Conservation (phyloP, 2,329 filamentous ascomycete species). For the Ceratocystiopsis minuta region DNA sequence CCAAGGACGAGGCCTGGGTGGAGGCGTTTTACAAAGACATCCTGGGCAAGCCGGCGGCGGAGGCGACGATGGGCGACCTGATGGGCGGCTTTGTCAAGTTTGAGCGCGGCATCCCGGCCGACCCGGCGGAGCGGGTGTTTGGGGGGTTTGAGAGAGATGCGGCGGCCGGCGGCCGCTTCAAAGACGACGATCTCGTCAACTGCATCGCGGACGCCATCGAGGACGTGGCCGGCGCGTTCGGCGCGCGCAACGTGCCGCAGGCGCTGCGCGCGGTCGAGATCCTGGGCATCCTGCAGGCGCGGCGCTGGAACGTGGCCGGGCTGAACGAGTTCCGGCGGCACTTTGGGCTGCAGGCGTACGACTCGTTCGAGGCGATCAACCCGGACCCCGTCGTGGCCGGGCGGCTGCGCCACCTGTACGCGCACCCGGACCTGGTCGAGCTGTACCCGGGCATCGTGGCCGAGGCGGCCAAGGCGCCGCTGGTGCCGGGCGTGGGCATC, state of each 20-base stretch:
- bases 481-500: constrained; percentile 58
- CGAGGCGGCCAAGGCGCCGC: constrained; percentile 56
- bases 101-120: constrained; percentile 39
- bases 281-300: constrained; percentile 58
- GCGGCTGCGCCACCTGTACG: constrained; percentile 48
- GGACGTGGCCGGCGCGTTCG: constrained; percentile 59
- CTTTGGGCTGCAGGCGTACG: constrained; percentile 58
- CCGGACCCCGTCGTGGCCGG: constrained; percentile 53
- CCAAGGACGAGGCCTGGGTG: constrained; percentile 66
- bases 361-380: constrained; percentile 71
- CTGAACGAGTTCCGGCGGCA: constrained; percentile 76
- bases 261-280: constrained; percentile 62
- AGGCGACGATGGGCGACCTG: constrained; percentile 42
- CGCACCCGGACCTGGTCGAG: constrained; percentile 64
- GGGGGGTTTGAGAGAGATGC: constrained; percentile 43
- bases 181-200: constrained; percentile 58
- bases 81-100: constrained; percentile 44
- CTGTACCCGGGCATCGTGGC: constrained; percentile 63
- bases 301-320: constrained; percentile 59
- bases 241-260: constrained; percentile 54
- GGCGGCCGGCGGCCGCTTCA: constrained; percentile 47
- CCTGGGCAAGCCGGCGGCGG: constrained; percentile 38
- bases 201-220: constrained; percentile 54
- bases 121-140: constrained; percentile 54
- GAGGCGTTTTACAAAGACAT: constrained; percentile 47